Percentiles rank a stretch among this genome's conserved stretches.
phyloP scores from a whole-genome alignment of 2,329 filamentous ascomycete genomes.

The Penicillium expansum region DNA sequence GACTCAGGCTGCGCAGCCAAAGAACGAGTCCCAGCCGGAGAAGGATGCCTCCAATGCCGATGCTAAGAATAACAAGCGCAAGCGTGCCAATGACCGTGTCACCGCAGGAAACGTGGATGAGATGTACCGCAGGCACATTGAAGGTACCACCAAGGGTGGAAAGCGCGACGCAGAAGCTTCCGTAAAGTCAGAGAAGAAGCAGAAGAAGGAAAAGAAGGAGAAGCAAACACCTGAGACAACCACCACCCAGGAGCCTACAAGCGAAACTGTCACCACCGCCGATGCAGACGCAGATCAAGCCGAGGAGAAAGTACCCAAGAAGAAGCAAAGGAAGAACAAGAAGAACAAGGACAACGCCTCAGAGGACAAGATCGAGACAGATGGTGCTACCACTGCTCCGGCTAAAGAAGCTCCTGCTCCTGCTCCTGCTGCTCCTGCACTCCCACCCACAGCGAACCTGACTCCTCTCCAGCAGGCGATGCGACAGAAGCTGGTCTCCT shows the following conservation, averaged over 20 bases:
- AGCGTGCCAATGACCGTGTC: conserved; percentile 50
- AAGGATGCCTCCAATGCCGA: conserved; percentile 26
- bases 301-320: conserved; percentile 24
- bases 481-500: conserved; percentile 90
- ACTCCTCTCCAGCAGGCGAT: conserved; percentile 92
- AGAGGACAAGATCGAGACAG: conserved; percentile 23
- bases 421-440: conserved; percentile 21
- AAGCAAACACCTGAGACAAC: conserved; percentile 25
- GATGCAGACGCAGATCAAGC: conserved; percentile 24
- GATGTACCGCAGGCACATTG: conserved; percentile 76
- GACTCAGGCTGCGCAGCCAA: conserved; percentile 57
- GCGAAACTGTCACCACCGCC: conserved; percentile 8
- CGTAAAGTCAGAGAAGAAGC: conserved; percentile 28
- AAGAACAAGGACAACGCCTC: conserved; percentile 30
- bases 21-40: conserved; percentile 54
- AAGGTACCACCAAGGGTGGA: conserved; percentile 56
- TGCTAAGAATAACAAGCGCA: conserved; percentile 52
- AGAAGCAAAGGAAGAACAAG: conserved; percentile 33
- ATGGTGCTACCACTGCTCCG: conserved; percentile 12
- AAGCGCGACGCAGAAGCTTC: conserved; percentile 34
- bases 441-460: conserved; percentile 59
- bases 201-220: conserved; percentile 29
- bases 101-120: conserved; percentile 70
- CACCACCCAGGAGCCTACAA: conserved; percentile 19
- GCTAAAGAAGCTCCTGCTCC: conserved; percentile 12